Conservation (phyloP, 176 grass and related monocot species). For the Alloteropsis semialata region DNA sequence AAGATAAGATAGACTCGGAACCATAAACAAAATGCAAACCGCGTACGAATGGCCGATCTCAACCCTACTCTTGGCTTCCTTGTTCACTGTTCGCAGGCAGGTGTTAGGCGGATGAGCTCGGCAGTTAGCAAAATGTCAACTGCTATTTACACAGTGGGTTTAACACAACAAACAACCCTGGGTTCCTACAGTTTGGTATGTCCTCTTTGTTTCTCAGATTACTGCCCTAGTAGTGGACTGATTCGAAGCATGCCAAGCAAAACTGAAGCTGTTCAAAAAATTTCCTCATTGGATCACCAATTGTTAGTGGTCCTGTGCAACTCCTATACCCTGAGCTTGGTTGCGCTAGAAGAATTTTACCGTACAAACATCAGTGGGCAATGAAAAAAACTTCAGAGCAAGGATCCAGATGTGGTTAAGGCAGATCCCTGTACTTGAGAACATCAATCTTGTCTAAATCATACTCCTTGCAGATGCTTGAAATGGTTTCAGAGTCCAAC, state of each 20-base stretch:
- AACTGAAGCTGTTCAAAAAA: neutral
- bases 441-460: constrained; percentile 77
- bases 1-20: neutral
- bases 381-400: neutral
- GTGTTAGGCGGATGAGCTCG: neutral
- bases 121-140: neutral
- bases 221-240: neutral
- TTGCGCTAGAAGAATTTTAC: constrained; percentile 12
- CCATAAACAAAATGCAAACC: neutral
- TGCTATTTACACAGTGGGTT: neutral
- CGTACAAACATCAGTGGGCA: neutral
- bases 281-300: neutral
- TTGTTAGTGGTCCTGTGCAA: constrained; percentile 12
- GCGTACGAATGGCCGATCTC: neutral
- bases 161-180: neutral
- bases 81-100: neutral
- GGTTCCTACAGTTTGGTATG: neutral
- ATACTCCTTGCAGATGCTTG: constrained; percentile 58
- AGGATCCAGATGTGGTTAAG: constrained; percentile 29
- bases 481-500: constrained; percentile 65
- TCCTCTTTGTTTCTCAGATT: neutral
- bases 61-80: neutral
- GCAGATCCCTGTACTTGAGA: constrained; percentile 69
- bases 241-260: neutral
- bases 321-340: constrained; percentile 11